Evolutionary conservation across 148 eudicot genomes (phyloP).

Genomic region (Chenopodium suecicum): DNA sequence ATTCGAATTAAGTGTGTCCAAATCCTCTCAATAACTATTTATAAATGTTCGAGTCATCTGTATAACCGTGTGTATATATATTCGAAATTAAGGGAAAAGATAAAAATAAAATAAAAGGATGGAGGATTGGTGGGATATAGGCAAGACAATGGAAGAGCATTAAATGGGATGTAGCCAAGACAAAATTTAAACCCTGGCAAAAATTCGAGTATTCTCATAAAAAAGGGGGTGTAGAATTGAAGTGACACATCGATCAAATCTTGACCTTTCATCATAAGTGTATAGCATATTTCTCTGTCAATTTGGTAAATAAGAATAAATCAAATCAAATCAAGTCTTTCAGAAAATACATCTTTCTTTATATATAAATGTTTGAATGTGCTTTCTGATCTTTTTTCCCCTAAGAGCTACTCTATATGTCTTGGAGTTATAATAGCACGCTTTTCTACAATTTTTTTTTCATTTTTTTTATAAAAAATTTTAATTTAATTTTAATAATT

Average conservation of each 20-base stretch:
- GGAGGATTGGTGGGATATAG: conserved; percentile 24
- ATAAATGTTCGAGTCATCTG: too few species aligned
- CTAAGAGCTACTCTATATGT: not conserved
- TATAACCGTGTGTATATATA: too few species aligned
- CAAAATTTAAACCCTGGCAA: conserved; percentile 23
- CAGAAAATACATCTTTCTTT: not conserved
- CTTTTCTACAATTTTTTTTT: not conserved
- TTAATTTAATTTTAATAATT: too few species aligned
- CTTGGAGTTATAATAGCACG: not conserved
- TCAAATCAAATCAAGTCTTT: conserved; percentile 36
- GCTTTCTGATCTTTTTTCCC: not conserved
- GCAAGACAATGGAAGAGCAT: conserved; percentile 31
- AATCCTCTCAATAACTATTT: too few species aligned
- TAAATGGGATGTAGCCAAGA: conserved; percentile 39
- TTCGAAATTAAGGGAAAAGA: too few species aligned
- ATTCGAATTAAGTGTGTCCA: too few species aligned
- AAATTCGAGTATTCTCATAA: not conserved
- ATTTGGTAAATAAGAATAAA: conserved; percentile 22
- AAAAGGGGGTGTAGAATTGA: conserved; percentile 6
- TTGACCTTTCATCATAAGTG: conserved; percentile 20
- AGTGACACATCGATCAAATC: conserved; percentile 35
- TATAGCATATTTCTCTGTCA: not conserved
- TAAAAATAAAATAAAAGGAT: not conserved
- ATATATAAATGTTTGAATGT: not conserved
- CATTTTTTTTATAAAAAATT: too few species aligned